phyloP scores from a whole-genome alignment of 1,139 yeast genomes.

The Blastobotrys proliferans region DNA sequence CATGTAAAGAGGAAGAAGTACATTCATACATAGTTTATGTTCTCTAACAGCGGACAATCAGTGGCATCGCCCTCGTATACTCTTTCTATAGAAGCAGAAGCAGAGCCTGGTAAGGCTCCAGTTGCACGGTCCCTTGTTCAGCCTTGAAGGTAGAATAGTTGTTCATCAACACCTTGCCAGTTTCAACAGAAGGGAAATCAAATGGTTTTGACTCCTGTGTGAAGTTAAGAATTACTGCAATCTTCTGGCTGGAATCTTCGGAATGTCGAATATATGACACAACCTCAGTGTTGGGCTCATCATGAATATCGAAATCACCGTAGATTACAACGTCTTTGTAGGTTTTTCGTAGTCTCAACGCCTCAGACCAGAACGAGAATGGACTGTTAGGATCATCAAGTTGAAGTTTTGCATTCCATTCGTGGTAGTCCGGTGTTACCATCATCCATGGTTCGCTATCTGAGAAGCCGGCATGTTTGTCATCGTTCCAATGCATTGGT shows the following conservation, averaged over 20 bases:
- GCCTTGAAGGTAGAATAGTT: not conserved
- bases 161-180: not conserved
- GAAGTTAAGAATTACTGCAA: conserved; percentile 47
- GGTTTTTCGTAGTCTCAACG: conserved; percentile 44
- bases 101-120: not conserved
- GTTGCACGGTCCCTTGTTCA: not conserved
- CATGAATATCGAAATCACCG: conserved; percentile 47
- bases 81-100: not conserved
- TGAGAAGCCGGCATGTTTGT: conserved; percentile 48
- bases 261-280: conserved; percentile 41
- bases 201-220: conserved; percentile 22
- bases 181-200: not conserved
- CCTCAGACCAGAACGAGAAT: conserved; percentile 44
- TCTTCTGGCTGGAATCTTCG: conserved; percentile 30
- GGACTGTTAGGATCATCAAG: conserved; percentile 46
- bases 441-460: conserved; percentile 47
- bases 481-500: conserved; percentile 64
- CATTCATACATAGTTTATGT: no score
- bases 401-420: conserved; percentile 48
- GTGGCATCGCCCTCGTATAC: not conserved
- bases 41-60: no score
- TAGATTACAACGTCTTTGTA: conserved; percentile 44
- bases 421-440: conserved; percentile 35
- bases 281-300: no score
- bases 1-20: no score